Base-by-base conservation (phyloP, 75 land plant genomes). In the Larix kaempferi region DNA sequence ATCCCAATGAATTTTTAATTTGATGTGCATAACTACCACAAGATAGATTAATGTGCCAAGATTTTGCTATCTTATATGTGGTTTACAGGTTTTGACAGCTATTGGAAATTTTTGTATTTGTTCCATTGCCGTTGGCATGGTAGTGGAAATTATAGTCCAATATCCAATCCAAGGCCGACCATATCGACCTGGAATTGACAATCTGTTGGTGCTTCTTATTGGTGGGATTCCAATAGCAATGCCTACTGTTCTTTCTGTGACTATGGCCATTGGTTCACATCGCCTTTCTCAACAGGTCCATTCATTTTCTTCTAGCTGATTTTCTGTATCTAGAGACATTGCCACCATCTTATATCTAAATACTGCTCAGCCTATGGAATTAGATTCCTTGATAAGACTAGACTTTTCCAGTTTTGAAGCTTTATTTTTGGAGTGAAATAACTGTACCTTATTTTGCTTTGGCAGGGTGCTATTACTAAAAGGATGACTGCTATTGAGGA, bases 401-500 rank as follows among this genome's bases (percentile, higher is more conserved):
- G 69, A 16, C 71, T 56, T 69, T 69, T 41, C 22, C 3, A 41
- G n/a, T 41, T 69, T 69, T 69, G 41, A 49, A 49, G 54, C 54
- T 49, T 49, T 44, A 44, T 6, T 17, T 39, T 39, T 69, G 52
- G 73, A 49, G 33, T 78, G 16, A 23, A 52, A 39, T 69, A 69
- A 11, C 52, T 69, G 14, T 35, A 7, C n/a, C 7, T 69, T n/a
- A 22, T 69, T 41, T n/a, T 11, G n/a, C 41, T 69, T 73, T 74
- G 1, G 17, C 95, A 94, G 82, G 98, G 98, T 10, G 98, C 98
- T 80, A 94, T 94, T 84, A 94, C 98, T 58, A 94, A 94, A 81
- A 87, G 98, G 67, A 93, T 94, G 98, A 94, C 98, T 26, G 98
- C 98, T 57, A 94, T 94, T 78, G 98, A 94, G 76, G 98, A 94